These are phyloP conservation scores for Exophiala sideris DNA, from an alignment of 2,329 filamentous ascomycete species.

Conservation along the genomic window DNA sequence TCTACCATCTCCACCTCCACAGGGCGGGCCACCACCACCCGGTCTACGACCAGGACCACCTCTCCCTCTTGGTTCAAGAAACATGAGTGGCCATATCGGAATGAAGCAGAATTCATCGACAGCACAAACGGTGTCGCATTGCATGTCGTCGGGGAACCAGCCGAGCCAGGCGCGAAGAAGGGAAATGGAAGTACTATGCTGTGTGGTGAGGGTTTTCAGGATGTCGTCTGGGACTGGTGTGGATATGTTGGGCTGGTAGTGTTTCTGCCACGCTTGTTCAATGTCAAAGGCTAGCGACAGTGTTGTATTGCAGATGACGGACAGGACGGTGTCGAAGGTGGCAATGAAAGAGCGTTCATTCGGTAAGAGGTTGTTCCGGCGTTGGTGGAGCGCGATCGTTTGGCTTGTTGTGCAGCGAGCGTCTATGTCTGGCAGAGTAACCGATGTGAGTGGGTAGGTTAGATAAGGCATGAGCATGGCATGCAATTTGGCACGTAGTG, in stretches of 20 bases:
- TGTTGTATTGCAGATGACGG: slow-evolving; percentile 41
- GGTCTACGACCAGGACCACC: not conserved
- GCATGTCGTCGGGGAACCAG: slow-evolving; percentile 48
- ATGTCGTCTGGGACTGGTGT: not conserved
- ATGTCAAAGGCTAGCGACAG: slow-evolving; percentile 44
- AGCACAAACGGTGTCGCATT: slow-evolving; percentile 41
- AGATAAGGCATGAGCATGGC: slow-evolving; percentile 46
- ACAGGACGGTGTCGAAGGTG: slow-evolving; percentile 42
- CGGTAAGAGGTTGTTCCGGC: slow-evolving; percentile 39
- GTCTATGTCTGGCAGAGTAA: not conserved
- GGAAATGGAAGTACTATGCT: slow-evolving; percentile 34
- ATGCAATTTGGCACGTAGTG: slow-evolving; percentile 32
- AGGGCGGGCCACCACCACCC: not conserved
- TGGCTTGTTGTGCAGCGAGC: slow-evolving; percentile 16
- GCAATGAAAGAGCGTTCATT: slow-evolving; percentile 40
- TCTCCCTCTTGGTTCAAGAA: slow-evolving; percentile 7
- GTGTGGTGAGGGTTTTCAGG: not conserved
- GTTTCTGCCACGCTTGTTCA: slow-evolving; percentile 39
- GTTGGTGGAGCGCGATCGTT: slow-evolving; percentile 43
- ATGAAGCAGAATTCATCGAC: slow-evolving; percentile 49
- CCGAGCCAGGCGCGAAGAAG: slow-evolving; percentile 51
- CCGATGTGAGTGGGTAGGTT: slow-evolving; percentile 39
- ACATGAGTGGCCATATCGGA: slow-evolving; percentile 50
- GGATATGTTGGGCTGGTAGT: not conserved
- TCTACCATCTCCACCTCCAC: not conserved